A percentile compares a stretch with the other conserved stretches of the same genome.
phyloP scores from a whole-genome alignment of 257 asterid species.

The Solanum sparsipilum region DNA sequence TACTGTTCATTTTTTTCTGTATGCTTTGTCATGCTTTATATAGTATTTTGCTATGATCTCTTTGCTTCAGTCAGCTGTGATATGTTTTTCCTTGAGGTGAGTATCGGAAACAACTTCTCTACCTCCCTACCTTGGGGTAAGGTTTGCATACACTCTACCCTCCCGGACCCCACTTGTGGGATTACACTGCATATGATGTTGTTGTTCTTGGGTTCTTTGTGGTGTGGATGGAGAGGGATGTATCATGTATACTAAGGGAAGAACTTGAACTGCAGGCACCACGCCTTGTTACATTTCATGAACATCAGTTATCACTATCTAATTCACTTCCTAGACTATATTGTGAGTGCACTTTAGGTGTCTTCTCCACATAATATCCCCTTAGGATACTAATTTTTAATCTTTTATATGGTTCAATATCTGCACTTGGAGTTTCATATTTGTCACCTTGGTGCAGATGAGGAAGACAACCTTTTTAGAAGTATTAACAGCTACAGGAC shows the following conservation, averaged over 20 bases:
- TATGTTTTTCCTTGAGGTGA: background rate
- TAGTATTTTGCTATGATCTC: background rate
- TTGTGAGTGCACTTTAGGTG: background rate
- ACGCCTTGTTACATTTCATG: background rate
- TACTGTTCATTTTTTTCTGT: background rate
- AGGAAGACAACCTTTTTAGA: conserved; percentile 54
- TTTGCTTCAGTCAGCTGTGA: background rate
- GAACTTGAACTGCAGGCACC: background rate
- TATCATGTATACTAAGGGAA: background rate
- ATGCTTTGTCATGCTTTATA: background rate
- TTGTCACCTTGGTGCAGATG: conserved; percentile 35
- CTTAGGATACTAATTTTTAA: background rate
- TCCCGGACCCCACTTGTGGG: background rate
- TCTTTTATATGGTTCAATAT: background rate
- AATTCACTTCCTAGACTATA: background rate
- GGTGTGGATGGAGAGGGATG: background rate
- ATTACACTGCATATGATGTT: no score
- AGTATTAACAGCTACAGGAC: conserved; percentile 68
- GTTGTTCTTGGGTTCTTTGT: background rate
- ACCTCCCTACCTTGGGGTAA: background rate
- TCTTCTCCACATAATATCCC: no score
- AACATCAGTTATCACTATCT: background rate
- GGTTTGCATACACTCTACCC: background rate
- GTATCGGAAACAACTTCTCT: background rate
- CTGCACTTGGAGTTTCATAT: background rate